Evolutionary conservation across 495 filamentous ascomycete species (phyloP).

Genomic region (Emericellopsis terricola): DNA sequence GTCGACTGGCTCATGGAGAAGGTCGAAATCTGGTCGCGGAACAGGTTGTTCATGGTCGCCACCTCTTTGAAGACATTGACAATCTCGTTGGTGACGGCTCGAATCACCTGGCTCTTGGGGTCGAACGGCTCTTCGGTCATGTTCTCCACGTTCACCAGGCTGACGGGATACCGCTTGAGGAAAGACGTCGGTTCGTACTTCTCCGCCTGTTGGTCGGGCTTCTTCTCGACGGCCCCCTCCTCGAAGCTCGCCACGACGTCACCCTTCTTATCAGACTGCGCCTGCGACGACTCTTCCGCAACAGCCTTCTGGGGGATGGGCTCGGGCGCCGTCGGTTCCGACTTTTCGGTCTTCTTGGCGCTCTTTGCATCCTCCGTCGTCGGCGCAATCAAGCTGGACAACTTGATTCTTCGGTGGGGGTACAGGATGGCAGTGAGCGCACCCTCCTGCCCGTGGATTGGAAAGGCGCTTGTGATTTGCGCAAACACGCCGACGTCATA

Average conservation of each 20-base stretch:
- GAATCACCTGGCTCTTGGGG: conserved; percentile 67
- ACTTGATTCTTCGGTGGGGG: conserved; percentile 84
- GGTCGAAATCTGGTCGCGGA: conserved; percentile 91
- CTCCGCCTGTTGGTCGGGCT: conserved; percentile 26
- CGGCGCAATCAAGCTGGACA: conserved; percentile 63
- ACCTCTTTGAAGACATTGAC: conserved; percentile 98
- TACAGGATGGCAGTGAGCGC: conserved; percentile 86
- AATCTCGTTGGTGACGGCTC: conserved; percentile 89
- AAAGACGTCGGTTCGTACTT: conserved; percentile 83
- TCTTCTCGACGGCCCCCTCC: conserved; percentile 41
- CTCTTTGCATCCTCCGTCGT: conserved; percentile 14
- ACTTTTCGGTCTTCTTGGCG: conserved; percentile 17
- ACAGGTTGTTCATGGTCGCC: conserved; percentile 80
- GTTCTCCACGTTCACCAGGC: conserved; percentile 88
- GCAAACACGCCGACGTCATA: conserved; percentile 94
- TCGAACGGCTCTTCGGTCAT: conserved; percentile 75
- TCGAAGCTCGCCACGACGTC: conserved; percentile 97
- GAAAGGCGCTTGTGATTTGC: conserved; percentile 89
- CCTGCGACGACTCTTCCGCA: conserved; percentile 28
- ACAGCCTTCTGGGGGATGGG: conserved; percentile 24
- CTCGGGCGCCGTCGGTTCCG: conserved; percentile 31
- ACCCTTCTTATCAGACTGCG: conserved; percentile 50
- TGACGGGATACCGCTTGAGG: conserved; percentile 76
- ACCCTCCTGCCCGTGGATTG: conserved; percentile 58
- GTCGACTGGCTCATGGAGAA: conserved; percentile 91